A percentile compares a stretch with the other conserved stretches of the same genome.
phyloP scores from a whole-genome alignment of 495 filamentous ascomycete species.

The Aspergillus mulundensis region DNA sequence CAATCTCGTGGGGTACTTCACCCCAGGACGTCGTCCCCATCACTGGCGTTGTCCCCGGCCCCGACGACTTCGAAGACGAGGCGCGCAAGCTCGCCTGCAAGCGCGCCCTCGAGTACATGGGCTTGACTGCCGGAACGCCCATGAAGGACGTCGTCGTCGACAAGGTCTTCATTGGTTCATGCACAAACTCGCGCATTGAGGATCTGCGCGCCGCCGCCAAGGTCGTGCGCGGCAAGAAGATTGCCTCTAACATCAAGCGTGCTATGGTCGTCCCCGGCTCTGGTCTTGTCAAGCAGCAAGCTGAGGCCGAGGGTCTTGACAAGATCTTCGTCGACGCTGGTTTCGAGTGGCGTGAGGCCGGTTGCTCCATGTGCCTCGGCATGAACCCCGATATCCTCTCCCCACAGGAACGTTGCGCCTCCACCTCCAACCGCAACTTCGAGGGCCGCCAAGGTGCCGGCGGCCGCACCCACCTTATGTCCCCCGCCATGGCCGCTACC shows the following conservation, averaged over 20 bases:
- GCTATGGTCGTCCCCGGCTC: constrained; percentile 97
- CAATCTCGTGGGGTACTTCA: constrained; percentile 94
- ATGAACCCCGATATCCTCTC: constrained; percentile 99
- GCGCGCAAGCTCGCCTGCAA: constrained; percentile 71
- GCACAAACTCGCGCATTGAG: constrained; percentile 96
- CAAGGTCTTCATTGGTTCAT: constrained; percentile 97
- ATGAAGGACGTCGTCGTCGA: constrained; percentile 90
- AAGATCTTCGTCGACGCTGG: constrained; percentile 88
- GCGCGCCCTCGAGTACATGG: constrained; percentile 94
- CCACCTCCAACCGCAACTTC: constrained; percentile 96
- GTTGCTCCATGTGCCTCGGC: constrained; percentile 97
- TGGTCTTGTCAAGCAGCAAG: constrained; percentile 88
- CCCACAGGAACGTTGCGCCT: constrained; percentile 88
- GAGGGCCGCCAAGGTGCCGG: constrained; percentile 93
- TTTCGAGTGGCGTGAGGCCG: constrained; percentile 97
- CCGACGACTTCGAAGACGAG: constrained; percentile 76
- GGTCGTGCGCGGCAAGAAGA: constrained; percentile 79
- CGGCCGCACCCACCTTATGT: constrained; percentile 94
- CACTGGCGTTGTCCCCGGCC: constrained; percentile 81
- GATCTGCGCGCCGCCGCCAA: constrained; percentile 86
- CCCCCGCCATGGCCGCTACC: constrained; percentile 92
- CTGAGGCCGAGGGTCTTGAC: constrained; percentile 87
- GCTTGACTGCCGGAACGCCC: constrained; percentile 72
- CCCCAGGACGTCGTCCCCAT: constrained; percentile 95
- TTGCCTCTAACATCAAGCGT: constrained; percentile 82